Base-by-base conservation (phyloP, 2,329 filamentous ascomycete genomes). In the Botrytis fabae region DNA sequence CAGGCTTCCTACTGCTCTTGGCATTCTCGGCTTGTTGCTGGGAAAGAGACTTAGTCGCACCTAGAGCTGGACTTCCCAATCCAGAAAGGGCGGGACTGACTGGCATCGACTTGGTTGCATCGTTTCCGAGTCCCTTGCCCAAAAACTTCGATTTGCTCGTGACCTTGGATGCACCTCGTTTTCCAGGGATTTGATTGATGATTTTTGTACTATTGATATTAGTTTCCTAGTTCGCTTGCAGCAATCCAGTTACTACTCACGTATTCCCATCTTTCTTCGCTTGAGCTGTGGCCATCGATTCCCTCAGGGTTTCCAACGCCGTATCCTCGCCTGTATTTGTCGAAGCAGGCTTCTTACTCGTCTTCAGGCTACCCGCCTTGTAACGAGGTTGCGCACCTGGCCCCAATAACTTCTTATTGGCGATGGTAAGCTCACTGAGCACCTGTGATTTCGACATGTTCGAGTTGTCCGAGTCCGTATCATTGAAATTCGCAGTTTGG, bases 51-150 rank as follows among this genome's bases (percentile, higher is more conserved):
- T 83, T 85, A 6, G 85, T 86, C 20, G 86, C 84, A 7, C 84
- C 85, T 14, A 85, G 79, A 3, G 85, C 83, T 0, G 89, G 88
- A 4, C 89, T 91, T 35, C 83, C 83, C 18, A 85, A 80, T n/a
- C 85, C 85, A 73, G 85, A 87, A 62, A 89, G 81, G 40, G 86
- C 85, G 2, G 89, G 89, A 70, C 88, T 90, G 4, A 86, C 81
- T 0, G 89, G 86, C 48, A 85, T 81, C 22, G 86, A 86, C 73
- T 76, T 75, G 22, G 74, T 75, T 4, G 76, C 74, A 66, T 78
- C 77, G 61, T 71, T 76, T 38, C 69, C 71, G 28, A 77, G 74
- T 71, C 77, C 69, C 74, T 77, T 73, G 28, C 76, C 78, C 22
- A 74, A 2, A 79, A 80, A 76, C 63, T 78, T 80, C 51, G 60